phyloP scores from a whole-genome alignment of 352 stramenopile species.

The Pythium grandisporangium region DNA sequence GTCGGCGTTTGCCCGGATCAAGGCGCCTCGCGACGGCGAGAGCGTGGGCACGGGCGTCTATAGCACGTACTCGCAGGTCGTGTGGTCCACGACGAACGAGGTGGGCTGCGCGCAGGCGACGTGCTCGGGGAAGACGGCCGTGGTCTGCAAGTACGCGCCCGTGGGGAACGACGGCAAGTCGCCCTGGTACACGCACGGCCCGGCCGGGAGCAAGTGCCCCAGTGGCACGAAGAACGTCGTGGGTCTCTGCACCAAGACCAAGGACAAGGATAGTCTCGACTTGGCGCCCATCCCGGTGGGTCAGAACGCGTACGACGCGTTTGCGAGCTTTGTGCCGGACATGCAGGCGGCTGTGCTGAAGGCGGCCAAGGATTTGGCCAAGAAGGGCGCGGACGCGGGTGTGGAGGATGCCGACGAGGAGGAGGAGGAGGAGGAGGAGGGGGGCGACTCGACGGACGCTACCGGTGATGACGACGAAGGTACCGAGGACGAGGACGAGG shows the following conservation, averaged over 20 bases:
- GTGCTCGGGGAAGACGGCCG: slow-evolving; percentile 25
- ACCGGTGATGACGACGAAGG: background rate
- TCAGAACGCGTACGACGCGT: slow-evolving; percentile 49
- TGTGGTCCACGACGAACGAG: slow-evolving; percentile 51
- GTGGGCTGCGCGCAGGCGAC: slow-evolving; percentile 49
- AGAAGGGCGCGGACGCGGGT: background rate
- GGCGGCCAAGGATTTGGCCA: slow-evolving; percentile 14
- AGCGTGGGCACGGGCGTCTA: slow-evolving; percentile 45
- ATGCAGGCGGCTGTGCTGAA: slow-evolving; percentile 41
- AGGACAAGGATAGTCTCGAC: slow-evolving; percentile 34
- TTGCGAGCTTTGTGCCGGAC: slow-evolving; percentile 35
- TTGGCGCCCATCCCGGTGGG: slow-evolving; percentile 45
- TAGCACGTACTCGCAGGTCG: slow-evolving; percentile 68
- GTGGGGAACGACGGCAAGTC: slow-evolving; percentile 37
- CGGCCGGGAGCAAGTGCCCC: slow-evolving; percentile 36
- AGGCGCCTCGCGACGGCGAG: slow-evolving; percentile 32
- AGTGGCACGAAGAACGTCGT: slow-evolving; percentile 26
- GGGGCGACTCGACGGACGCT: background rate
- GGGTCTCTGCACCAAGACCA: slow-evolving; percentile 41
- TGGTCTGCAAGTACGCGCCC: slow-evolving; percentile 57
- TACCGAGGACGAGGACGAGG: background rate
- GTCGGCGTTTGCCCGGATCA: slow-evolving; percentile 30
- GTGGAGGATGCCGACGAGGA: background rate
- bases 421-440: background rate
- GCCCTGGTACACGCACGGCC: slow-evolving; percentile 52